Evolutionary conservation across 169 alveolate genomes (phyloP).

Genomic region (Neospora caninum): DNA sequence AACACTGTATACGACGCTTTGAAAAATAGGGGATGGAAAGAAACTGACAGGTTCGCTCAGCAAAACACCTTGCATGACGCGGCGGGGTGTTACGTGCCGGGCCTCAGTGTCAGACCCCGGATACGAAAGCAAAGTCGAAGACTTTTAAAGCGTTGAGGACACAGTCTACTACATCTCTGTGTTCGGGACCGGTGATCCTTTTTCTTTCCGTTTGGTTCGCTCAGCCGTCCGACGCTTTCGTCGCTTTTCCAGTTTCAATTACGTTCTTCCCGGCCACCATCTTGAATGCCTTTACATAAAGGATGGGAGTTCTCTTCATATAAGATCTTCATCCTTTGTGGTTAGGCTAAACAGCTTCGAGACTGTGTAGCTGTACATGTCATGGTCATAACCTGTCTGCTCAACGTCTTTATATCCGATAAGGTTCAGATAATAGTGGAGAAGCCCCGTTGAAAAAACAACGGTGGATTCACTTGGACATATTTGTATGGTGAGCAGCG

Average conservation of each 20-base stretch:
- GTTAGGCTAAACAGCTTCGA: too few species aligned
- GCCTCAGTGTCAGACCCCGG: not conserved
- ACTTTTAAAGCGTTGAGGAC: not conserved
- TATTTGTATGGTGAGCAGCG: conserved; percentile 71
- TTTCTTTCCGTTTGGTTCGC: not conserved
- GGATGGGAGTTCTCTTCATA: too few species aligned
- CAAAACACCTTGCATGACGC: conserved; percentile 27
- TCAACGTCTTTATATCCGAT: not conserved
- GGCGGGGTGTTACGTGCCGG: conserved; percentile 36
- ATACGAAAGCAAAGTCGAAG: not conserved
- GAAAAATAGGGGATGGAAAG: conserved; percentile 88
- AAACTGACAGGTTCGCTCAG: conserved; percentile 77
- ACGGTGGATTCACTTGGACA: not conserved
- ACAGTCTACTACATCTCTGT: not conserved
- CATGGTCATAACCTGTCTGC: too few species aligned
- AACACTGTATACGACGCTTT: conserved; percentile 94
- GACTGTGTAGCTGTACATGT: too few species aligned
- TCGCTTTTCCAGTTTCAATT: too few species aligned
- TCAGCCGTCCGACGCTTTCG: too few species aligned
- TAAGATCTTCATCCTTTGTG: not conserved
- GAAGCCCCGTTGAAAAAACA: not conserved
- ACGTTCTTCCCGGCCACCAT: too few species aligned
- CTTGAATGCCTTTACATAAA: not conserved
- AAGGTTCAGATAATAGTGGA: not conserved
- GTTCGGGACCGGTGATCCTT: not conserved